Percentiles rank a stretch among this genome's conserved stretches.
Evolutionary conservation across 2,329 filamentous ascomycete species (phyloP).

Genomic region (Huntiella savannae): DNA sequence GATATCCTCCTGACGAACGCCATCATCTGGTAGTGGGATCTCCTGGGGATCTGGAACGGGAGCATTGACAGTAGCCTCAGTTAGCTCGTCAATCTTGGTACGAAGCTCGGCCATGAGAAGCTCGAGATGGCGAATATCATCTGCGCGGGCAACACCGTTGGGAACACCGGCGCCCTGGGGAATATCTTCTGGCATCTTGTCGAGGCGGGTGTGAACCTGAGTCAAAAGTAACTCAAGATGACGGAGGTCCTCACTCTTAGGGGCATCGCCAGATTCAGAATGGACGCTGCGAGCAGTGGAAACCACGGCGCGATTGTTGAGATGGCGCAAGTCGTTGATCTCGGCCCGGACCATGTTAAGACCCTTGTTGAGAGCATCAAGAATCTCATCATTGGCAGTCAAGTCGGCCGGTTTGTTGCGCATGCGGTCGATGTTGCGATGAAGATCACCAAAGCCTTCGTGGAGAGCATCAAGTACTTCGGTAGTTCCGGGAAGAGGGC

Average conservation of each 20-base stretch:
- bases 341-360: constrained; percentile 58
- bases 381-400: constrained; percentile 72
- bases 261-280: constrained; percentile 1
- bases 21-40: constrained; percentile 8
- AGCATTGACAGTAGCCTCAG: constrained; percentile 14
- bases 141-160: constrained; percentile 31
- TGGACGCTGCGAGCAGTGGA: constrained; percentile 33
- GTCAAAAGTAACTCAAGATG: constrained; percentile 8
- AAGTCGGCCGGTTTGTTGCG: constrained; percentile 64
- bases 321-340: constrained; percentile 56
- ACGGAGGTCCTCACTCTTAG: constrained; percentile 6
- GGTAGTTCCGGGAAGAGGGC: constrained; percentile 50
- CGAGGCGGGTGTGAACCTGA: constrained; percentile 5
- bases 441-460: constrained; percentile 64
- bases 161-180: neutral
- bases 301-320: constrained; percentile 30
- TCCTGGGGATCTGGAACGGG: constrained; percentile 28
- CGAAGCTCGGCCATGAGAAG: constrained; percentile 63
- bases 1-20: constrained; percentile 8
- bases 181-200: constrained; percentile 24
- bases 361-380: constrained; percentile 72
- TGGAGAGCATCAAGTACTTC: constrained; percentile 81
- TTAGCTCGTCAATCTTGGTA: constrained; percentile 50
- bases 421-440: constrained; percentile 57
- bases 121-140: constrained; percentile 74